Evolutionary conservation across 2,329 filamentous ascomycete species (phyloP), one percentile per base, ranked within the genome.

Genomic region (Pseudogymnoascus sp.): DNA sequence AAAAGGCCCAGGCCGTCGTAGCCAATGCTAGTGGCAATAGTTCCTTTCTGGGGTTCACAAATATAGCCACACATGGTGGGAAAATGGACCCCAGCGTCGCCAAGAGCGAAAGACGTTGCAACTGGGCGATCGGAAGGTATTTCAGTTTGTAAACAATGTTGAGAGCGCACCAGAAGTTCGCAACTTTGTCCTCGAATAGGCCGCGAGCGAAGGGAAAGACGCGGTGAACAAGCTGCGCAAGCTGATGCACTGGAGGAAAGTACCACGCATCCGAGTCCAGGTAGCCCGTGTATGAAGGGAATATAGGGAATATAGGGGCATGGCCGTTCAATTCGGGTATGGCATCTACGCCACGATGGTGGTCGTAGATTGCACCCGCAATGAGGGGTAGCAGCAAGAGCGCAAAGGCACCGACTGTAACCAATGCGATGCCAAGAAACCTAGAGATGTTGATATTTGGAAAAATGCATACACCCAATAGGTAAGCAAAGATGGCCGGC

Each of bases 151-250:
- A 80, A 61, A 95, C 80, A 0, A 94, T 88, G 71, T 97, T 95
- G 61, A 93, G 80, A 4, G 91, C 88, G 72, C 94, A 99, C 94
- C 94, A 99, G 69, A 97, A 88, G 72, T 99, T 99, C 70, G 94
- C 94, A 18, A 99, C 95, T 75, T 99, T 99, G 77, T 97, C 94
- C 75, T 99, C 95, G 69, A 97, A 99, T 6, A 99, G 77, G 3
- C 94, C 94, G n/a, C 94, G 86, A 1, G 92, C 86, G 71, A 99
- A 97, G 0, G 95, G 94, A 69, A 99, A 97, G 62, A 97, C 83
- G n/a, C 94, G 88, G 72, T 97, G 90, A 9, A 97, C 76, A 68
- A 91, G 83, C 74, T 99, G 95, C 0, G 87, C 79, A 36, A 95
- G 69, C 72, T 96, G 91, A 69, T 94, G 84, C 4, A 92, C 70